Base-by-base conservation (phyloP, 805 yeast species). In the Metschnikowia similis region DNA sequence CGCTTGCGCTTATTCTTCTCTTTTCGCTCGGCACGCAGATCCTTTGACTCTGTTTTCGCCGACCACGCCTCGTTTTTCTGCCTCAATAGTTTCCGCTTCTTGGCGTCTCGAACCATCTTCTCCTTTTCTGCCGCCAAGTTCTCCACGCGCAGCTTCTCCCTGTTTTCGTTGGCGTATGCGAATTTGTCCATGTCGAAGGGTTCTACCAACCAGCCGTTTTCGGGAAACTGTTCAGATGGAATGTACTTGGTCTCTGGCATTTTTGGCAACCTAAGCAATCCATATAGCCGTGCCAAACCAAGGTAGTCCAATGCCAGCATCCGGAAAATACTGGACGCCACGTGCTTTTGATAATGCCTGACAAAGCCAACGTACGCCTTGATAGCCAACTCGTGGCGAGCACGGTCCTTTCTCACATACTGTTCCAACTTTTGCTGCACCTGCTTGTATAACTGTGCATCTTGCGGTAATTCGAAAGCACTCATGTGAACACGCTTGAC, bases 291-390 rank as follows among this genome's bases (percentile, higher is more conserved):
- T 0, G 94, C 96, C 7, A 87, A 55, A 0, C 84, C 86, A 27
- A 83, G 63, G 57, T 86, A 86, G 63, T 92, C 95, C 48, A 94
- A 67, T 7, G 81, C 67, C 45, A 79, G 79, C 26, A 88, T 58
- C 54, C 98, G 74, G 71, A 94, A 94, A 14, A 94, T 92, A 0
- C 97, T 90, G 5, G 85, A 72, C 0, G 97, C 96, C 10, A 85
- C 68, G 67, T 94, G 99, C 63, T 90, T 91, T 11, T 90, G 80
- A 63, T 94, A 94, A 63, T 87, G 87, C 49, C 87, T 78, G 2
- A 89, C 77, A 62, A 83, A 92, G 1, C 90, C 90, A 35, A 94
- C 95, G 62, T 84, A 92, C 6, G 96, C 77, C 55, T 81, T 76
- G 0, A 92, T 73, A 0, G 94, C 92, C 17, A 80, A 76, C 56